Conservation (phyloP, 108 stramenopile species). For the Discostella pseudostelligera region DNA sequence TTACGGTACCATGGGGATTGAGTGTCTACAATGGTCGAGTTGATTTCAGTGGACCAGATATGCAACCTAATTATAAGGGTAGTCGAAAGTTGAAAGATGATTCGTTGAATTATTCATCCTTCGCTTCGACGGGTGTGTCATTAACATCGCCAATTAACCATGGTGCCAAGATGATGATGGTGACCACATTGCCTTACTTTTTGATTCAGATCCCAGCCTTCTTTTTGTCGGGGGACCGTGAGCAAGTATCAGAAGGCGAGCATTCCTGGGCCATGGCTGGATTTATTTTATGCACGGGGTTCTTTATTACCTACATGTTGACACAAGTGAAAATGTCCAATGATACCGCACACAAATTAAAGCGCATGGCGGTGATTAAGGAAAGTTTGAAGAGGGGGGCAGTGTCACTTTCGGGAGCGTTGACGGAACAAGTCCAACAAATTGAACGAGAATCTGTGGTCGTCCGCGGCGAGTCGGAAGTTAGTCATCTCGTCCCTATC, state of each 20-base stretch:
- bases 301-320: constrained; percentile 70
- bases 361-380: constrained; percentile 69
- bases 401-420: constrained; percentile 63
- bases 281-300: constrained; percentile 61
- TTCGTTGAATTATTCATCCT: background rate
- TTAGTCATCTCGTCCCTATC: background rate
- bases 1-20: constrained; percentile 93
- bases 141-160: constrained; percentile 57
- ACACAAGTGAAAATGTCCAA: constrained; percentile 69
- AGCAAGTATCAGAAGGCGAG: constrained; percentile 68
- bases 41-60: constrained; percentile 54
- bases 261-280: constrained; percentile 76
- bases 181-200: constrained; percentile 87
- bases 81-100: constrained; percentile 54
- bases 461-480: constrained; percentile 2
- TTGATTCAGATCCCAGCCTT: constrained; percentile 87
- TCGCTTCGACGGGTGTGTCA: constrained; percentile 64
- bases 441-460: constrained; percentile 17
- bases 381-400: constrained; percentile 63
- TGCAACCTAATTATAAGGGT: constrained; percentile 48
- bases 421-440: constrained; percentile 49
- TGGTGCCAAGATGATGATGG: constrained; percentile 76
- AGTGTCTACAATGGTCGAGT: constrained; percentile 89
- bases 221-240: constrained; percentile 57
- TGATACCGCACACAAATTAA: constrained; percentile 58